These are phyloP conservation scores for Grifola frondosa DNA, from an alignment of 1,284 basidiomycete species.

Conservation along the genomic window DNA sequence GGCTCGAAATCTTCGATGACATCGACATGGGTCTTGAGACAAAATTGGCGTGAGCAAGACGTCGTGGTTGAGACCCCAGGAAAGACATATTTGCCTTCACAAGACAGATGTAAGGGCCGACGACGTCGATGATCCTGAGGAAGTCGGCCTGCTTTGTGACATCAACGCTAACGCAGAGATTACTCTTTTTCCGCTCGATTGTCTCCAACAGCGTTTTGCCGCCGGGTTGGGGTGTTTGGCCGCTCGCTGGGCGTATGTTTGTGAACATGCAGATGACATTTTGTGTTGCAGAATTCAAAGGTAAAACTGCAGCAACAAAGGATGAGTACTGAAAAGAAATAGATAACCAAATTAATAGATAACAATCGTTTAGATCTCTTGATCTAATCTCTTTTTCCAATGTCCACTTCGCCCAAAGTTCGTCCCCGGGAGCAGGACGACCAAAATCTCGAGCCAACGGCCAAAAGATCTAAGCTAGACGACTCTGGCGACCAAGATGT, in stretches of 20 bases:
- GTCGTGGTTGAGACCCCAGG: conserved; percentile 1
- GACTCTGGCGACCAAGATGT: conserved; percentile 21
- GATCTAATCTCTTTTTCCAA: conserved; percentile 19
- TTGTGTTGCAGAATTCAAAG: not conserved
- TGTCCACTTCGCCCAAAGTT: conserved; percentile 28
- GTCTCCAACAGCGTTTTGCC: conserved; percentile 77
- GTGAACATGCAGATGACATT: conserved; percentile 45
- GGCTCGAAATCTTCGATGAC: conserved; percentile 91
- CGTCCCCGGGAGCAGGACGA: conserved; percentile 51
- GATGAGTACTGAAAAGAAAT: not conserved
- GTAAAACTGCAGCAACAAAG: not conserved
- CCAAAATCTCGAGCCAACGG: conserved; percentile 44
- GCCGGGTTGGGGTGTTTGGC: conserved; percentile 68
- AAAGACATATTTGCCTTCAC: conserved; percentile 72
- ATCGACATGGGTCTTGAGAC: conserved; percentile 90
- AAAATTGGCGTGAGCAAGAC: not conserved
- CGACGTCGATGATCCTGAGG: conserved; percentile 83
- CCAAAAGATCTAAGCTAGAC: conserved; percentile 58
- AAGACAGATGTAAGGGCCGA: conserved; percentile 88
- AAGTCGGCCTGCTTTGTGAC: conserved; percentile 84
- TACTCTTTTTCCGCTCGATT: conserved; percentile 88
- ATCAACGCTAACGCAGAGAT: conserved; percentile 95
- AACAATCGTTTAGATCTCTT: conserved; percentile 8
- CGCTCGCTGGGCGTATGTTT: conserved; percentile 68
- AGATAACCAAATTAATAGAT: conserved; percentile 13